Base-by-base conservation (phyloP, 2,329 filamentous ascomycete species). In the Didymella keratinophila region DNA sequence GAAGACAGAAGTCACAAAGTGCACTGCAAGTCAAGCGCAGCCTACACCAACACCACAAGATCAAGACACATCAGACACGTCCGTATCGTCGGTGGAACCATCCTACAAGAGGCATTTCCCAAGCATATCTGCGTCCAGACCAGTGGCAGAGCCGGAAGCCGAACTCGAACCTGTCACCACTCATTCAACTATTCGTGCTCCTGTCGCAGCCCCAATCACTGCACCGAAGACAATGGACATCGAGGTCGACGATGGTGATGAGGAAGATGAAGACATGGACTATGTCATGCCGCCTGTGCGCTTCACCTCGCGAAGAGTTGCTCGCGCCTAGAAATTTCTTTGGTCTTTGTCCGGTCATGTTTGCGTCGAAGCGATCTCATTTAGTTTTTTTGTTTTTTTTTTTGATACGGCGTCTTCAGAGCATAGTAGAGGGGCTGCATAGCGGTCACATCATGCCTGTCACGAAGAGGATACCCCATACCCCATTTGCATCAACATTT, bases 271-370 rank as follows among this genome's bases (percentile, higher is more conserved):
- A 27, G 71, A 76, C 12, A 51, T 59, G 4, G 67, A 72, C 25
- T 76, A 76, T 42, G 67, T 72, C n/a, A 70, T 77, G 69, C 74
- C 75, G 11, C 73, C 75, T 23, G 65, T 77, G 18, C 70, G 75
- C 30, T 57, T 77, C 39, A 77, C 73, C 10, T 76, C 75, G 12
- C 71, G 73, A 12, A 64, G 65, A 43, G 57, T 56, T 37, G 53
- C 56, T 21, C 58, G 58, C 32, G 68, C 57, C 52, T 65, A 37
- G 52, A 9, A 21, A 11, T 2, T 16, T 41, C 58, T 56, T 27
- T 49, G 23, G 44, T 45, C 21, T 12, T 48, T 46, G 37, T 50
- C 42, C 42, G 60, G 52, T 60, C 30, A 28, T 60, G 14, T 66
- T 42, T 68, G 70, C 72, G 66, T 73, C 75, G 64, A 51, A 75